These are phyloP conservation scores for Cordyceps cicadae DNA, from an alignment of 2,329 filamentous ascomycete genomes.

Conservation along the genomic window DNA sequence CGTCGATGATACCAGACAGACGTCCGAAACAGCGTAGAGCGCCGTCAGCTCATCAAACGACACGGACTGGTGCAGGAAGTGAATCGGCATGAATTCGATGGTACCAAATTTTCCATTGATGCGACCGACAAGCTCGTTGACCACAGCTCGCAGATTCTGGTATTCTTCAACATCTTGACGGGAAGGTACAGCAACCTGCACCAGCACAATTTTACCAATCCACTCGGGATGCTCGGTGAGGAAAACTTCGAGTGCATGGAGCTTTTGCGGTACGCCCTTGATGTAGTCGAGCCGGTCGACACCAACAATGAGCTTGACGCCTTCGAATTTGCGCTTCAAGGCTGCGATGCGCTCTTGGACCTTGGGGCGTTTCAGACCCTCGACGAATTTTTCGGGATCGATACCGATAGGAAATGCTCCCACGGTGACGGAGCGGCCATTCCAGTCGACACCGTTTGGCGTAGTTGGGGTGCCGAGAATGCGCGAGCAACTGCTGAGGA, in stretches of 20 bases:
- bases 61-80: constrained; percentile 96
- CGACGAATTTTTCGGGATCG: constrained; percentile 91
- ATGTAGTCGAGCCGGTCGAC: constrained; percentile 97
- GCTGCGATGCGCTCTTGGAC: constrained; percentile 82
- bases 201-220: constrained; percentile 94
- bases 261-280: constrained; percentile 95
- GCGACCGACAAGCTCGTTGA: constrained; percentile 91
- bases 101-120: constrained; percentile 98
- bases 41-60: constrained; percentile 91
- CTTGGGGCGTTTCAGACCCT: constrained; percentile 75
- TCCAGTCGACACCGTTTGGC: constrained; percentile 86
- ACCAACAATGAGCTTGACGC: constrained; percentile 91
- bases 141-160: constrained; percentile 87
- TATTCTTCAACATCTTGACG: constrained; percentile 97
- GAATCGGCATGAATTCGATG: constrained; percentile 97
- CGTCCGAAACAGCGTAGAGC: constrained; percentile 85
- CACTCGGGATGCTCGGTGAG: constrained; percentile 94
- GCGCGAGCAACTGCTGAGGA: constrained; percentile 91
- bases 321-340: constrained; percentile 84
- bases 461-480: constrained; percentile 76
- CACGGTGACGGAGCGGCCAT: constrained; percentile 80
- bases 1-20: constrained; percentile 88
- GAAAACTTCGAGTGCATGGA: constrained; percentile 94
- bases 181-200: constrained; percentile 92
- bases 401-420: constrained; percentile 97